Base-by-base conservation (phyloP, 768 basidiomycete species). In the Boletus tomentosulus region DNA sequence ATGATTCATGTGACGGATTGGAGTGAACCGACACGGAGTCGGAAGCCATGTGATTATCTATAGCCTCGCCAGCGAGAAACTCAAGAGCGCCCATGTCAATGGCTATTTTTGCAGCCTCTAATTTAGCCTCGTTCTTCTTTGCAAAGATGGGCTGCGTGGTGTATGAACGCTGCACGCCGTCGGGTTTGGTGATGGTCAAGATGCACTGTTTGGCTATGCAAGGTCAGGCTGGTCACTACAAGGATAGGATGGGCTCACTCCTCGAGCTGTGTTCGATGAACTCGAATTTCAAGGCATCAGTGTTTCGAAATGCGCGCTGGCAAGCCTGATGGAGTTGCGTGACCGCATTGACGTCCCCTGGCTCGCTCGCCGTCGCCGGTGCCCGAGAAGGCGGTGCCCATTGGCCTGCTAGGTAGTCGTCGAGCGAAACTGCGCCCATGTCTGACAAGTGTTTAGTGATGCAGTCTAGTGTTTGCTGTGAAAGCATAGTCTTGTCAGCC, bases 41-140 rank as follows among this genome's bases (percentile, higher is more conserved):
- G 7, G 30, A 30, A 1, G 52, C 38, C 11, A 46, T 22, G 33
- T 37, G 10, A 10, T 6, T 9, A 10, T 25, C 27, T 8, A 8
- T 35, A 6, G 9, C 3, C 7, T 45, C 25, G 9, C 13, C n/a
- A 1, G 38, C 19, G 15, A 53, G 16, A 25, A 87, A 87, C 19
- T 84, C 78, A 31, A 86, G 63, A 1, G 78, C 85, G 19, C 82
- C 83, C 72, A 80, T 77, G 7, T 82, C 74, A 24, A 86, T 69
- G 4, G 86, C 86, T 15, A 80, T 65, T 15, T 64, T 71, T 0
- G 82, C 83, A 0, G 73, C 84, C 43, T 76, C 75, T 0, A 67
- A 68, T 54, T 81, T 82, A 0, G 85, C 86, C 12, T 85, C 84
- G 37, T 57, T 69, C 58, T 80, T 78, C 35, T 74, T 74, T 15